Percentiles rank a stretch among this genome's conserved stretches.
phyloP scores from a whole-genome alignment of 2,329 filamentous ascomycete species.

The Diaporthe velutina region DNA sequence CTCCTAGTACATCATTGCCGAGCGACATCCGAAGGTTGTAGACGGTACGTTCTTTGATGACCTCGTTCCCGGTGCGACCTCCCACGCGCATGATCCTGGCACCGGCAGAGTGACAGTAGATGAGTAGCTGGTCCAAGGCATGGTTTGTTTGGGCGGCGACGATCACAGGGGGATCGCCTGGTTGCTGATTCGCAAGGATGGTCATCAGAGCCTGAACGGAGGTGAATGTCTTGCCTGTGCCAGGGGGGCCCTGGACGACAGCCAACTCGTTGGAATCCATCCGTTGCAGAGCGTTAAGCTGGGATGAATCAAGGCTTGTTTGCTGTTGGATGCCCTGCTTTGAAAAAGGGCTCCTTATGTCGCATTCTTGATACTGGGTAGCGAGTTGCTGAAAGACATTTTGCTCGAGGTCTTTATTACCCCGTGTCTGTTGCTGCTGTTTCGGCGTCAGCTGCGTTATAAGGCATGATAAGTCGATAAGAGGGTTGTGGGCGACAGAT shows the following conservation, averaged over 20 bases:
- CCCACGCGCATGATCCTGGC: constrained; percentile 74
- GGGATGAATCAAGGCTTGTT: constrained; percentile 75
- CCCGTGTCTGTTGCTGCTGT: not conserved
- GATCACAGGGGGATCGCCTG: constrained; percentile 76
- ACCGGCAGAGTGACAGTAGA: constrained; percentile 64
- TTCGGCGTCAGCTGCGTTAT: constrained; percentile 46
- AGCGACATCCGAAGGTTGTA: constrained; percentile 66
- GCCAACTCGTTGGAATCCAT: constrained; percentile 81
- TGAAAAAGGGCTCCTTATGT: constrained; percentile 37
- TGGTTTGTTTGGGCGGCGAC: constrained; percentile 92
- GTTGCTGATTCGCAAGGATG: constrained; percentile 70
- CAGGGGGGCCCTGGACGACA: constrained; percentile 86
- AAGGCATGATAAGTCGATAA: constrained; percentile 51
- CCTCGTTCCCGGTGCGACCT: constrained; percentile 74
- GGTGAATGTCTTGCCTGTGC: constrained; percentile 82
- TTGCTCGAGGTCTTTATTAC: constrained; percentile 11
- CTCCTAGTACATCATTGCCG: constrained; percentile 39
- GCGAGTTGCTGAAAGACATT: constrained; percentile 4
- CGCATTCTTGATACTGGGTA: constrained; percentile 38
- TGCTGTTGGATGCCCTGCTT: constrained; percentile 43
- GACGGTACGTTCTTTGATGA: constrained; percentile 75
- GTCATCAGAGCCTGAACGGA: constrained; percentile 79
- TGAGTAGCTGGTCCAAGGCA: constrained; percentile 85
- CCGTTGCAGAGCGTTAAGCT: constrained; percentile 74
- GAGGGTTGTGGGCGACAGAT: constrained; percentile 48